Evolutionary conservation across 1,139 yeast species (phyloP).

Genomic region (Groenewaldozyma auringiensis): DNA sequence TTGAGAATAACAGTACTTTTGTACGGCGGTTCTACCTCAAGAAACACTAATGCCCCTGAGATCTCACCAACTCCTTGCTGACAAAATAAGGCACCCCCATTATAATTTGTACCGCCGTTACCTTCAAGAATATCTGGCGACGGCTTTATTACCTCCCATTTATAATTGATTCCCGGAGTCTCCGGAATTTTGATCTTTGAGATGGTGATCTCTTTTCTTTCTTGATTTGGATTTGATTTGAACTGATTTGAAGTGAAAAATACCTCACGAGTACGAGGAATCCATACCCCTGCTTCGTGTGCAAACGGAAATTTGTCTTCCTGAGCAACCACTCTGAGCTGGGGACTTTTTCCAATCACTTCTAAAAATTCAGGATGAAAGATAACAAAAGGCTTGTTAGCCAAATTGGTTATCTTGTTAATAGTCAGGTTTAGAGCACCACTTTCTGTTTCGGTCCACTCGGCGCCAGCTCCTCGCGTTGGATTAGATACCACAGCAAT

Average conservation of each 20-base stretch:
- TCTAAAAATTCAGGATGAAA: constrained; percentile 10
- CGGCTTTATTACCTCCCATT: constrained; percentile 16
- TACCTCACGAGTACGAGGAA: constrained; percentile 18
- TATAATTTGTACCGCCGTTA: constrained; percentile 20
- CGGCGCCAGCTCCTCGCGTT: background rate
- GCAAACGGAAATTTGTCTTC: constrained; percentile 17
- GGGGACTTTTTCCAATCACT: constrained; percentile 11
- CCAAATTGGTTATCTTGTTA: constrained; percentile 3
- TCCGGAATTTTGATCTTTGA: constrained; percentile 9
- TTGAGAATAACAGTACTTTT: constrained; percentile 12
- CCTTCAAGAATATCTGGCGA: constrained; percentile 16
- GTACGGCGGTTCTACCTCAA: constrained; percentile 16
- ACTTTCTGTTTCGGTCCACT: background rate
- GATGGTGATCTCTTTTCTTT: constrained; percentile 4
- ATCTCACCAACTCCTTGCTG: constrained; percentile 17
- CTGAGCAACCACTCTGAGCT: constrained; percentile 12
- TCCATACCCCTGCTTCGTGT: constrained; percentile 24
- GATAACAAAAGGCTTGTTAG: constrained; percentile 13
- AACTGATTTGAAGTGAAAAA: constrained; percentile 19
- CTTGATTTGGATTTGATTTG: background rate
- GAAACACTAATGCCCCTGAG: constrained; percentile 15
- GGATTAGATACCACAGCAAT: constrained; percentile 2
- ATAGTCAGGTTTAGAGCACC: constrained; percentile 3
- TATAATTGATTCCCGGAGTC: constrained; percentile 6
- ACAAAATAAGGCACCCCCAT: constrained; percentile 19